These are phyloP conservation scores for Mycena citricolor DNA, from an alignment of 1,284 basidiomycete genomes.

Conservation along the genomic window DNA sequence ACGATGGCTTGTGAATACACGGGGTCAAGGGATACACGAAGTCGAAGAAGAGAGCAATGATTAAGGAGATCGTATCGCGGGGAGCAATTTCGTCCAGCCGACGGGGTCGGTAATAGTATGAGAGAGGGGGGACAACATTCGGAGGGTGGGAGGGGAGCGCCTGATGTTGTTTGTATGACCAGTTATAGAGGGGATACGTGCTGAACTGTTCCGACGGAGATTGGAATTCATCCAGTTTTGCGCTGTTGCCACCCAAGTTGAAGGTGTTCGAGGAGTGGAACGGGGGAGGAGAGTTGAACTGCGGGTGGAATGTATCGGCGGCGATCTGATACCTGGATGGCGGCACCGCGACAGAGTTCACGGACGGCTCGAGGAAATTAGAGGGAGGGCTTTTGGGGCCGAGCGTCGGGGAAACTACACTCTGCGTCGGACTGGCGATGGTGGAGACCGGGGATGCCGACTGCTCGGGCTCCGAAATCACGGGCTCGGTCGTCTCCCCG, in stretches of 20 bases:
- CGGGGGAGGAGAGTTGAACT: constrained; percentile 50
- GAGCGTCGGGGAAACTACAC: constrained; percentile 46
- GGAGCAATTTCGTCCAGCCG: constrained; percentile 75
- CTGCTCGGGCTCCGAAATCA: constrained; percentile 38
- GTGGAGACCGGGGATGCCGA: constrained; percentile 50
- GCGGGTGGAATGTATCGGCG: constrained; percentile 60
- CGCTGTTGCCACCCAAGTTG: constrained; percentile 22
- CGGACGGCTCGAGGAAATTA: constrained; percentile 47
- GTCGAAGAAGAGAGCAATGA: constrained; percentile 85
- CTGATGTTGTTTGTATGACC: constrained; percentile 70
- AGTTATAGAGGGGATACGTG: constrained; percentile 66
- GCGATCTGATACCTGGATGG: constrained; percentile 72
- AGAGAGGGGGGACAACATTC: constrained; percentile 60
- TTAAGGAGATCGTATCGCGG: constrained; percentile 72
- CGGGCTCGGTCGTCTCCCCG: background rate
- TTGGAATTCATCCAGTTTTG: constrained; percentile 45
- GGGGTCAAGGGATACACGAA: constrained; percentile 86
- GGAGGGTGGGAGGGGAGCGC: constrained; percentile 47
- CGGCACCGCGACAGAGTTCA: constrained; percentile 47
- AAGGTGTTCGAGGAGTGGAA: constrained; percentile 36
- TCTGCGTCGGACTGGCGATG: constrained; percentile 51
- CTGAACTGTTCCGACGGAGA: constrained; percentile 53
- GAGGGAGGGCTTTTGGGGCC: constrained; percentile 45
- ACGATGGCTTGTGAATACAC: constrained; percentile 79
- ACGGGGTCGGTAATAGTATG: constrained; percentile 66